These are phyloP conservation scores for Lentinula detonsa DNA, from an alignment of 768 basidiomycete species.

Conservation along the genomic window DNA sequence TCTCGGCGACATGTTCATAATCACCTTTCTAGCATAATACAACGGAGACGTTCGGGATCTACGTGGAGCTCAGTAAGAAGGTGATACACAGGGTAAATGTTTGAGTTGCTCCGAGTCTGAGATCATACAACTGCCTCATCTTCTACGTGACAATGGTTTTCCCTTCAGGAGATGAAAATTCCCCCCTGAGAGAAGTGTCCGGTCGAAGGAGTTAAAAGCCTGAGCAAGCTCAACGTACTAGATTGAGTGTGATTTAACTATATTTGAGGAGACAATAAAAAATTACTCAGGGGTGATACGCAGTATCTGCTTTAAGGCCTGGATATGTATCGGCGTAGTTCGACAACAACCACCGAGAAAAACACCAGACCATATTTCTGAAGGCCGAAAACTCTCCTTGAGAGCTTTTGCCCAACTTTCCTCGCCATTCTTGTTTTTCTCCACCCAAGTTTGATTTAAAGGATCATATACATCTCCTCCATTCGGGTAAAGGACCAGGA, in stretches of 20 bases:
- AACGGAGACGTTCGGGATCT: too few relatives aligned
- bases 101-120: too few relatives aligned
- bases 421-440: conserved; percentile 7
- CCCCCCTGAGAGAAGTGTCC: too few relatives aligned
- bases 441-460: conserved; percentile 36
- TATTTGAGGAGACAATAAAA: too few relatives aligned
- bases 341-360: conserved; percentile 71
- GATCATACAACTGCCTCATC: too few relatives aligned
- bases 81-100: too few relatives aligned
- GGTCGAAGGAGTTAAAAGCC: not conserved
- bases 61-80: too few relatives aligned
- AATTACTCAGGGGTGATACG: not conserved
- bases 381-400: conserved; percentile 13
- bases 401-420: conserved; percentile 32
- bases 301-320: conserved; percentile 11
- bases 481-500: conserved; percentile 70
- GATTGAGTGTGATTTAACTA: not conserved
- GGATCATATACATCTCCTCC: conserved; percentile 54
- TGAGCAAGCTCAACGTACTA: not conserved
- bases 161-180: too few relatives aligned
- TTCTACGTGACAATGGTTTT: too few relatives aligned
- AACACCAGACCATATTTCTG: conserved; percentile 38
- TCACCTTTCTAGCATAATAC: too few relatives aligned
- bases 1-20: too few relatives aligned
- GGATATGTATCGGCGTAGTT: conserved; percentile 48